Base-by-base conservation (phyloP, 2,329 filamentous ascomycete species). In the Fusarium decemcellulare region DNA sequence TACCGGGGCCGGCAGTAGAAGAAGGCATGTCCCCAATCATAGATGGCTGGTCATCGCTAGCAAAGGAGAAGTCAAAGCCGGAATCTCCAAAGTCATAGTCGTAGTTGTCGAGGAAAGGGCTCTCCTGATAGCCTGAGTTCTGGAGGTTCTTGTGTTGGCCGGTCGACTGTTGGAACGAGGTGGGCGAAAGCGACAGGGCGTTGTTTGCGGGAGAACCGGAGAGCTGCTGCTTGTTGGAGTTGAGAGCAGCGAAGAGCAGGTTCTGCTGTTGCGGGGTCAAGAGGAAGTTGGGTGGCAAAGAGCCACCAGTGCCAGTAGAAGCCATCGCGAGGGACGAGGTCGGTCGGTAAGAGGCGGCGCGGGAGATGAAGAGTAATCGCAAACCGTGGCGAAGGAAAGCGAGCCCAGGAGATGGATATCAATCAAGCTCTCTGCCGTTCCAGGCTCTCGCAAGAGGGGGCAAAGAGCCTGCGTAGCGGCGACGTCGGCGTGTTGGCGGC, bases 21-120 rank as follows among this genome's bases (percentile, higher is more conserved):
- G 51, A 61, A 11, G 92, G 92, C 23, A 95, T 81, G 61, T 93
- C 91, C 30, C 92, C 93, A 75, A 95, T 95, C 88, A 96, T 89
- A 67, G 89, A 86, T 59, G 87, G 85, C 39, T 90, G 86, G 63
- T 88, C 83, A 55, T 74, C 72, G 54, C 82, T 80, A 66, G 82
- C 82, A 65, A 80, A 78, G 27, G 79, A 81, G 54, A 95, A 95
- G 72, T 94, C 92, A 77, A 94, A 95, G 76, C 86, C 91, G 37
- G 87, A 88, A 75, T 95, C 92, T 63, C 95, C 93, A 61, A 94
- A 90, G 48, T 93, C 91, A 70, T 92, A 91, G 71, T 92, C 90
- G 74, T 94, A 96, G 69, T 78, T 79, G 76, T 97, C 94, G 61
- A 97, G 85, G 76, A 91, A 95, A 0, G 95, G 94, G 68, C 92